These are phyloP conservation scores for Tolypocladium tundrense DNA, from an alignment of 2,329 filamentous ascomycete species.

Conservation along the genomic window DNA sequence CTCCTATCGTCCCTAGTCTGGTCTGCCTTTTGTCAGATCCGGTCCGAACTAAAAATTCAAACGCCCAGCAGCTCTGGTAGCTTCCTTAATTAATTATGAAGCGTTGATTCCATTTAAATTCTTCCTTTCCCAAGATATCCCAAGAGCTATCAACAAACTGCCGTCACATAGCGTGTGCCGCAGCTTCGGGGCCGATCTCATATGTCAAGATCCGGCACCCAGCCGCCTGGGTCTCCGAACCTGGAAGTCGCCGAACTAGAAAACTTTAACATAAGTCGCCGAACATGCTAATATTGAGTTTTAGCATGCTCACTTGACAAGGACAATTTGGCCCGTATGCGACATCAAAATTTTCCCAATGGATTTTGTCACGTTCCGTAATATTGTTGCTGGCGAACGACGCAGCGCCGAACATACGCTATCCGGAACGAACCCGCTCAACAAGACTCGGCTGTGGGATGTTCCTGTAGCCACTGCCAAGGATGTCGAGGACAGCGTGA, in stretches of 20 bases:
- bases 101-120: no score
- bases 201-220: no score
- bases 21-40: no score
- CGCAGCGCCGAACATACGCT: background rate
- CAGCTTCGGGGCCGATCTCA: no score
- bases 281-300: background rate
- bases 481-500: conserved; percentile 1
- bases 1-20: no score
- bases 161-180: no score
- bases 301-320: background rate
- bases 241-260: background rate
- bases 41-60: no score
- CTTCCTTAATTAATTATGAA: no score
- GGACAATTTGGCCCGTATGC: background rate
- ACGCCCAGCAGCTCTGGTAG: no score
- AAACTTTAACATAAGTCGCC: background rate
- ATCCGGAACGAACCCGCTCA: background rate
- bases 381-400: background rate
- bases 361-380: background rate
- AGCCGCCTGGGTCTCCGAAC: no score
- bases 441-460: background rate
- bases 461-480: background rate
- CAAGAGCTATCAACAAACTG: no score
- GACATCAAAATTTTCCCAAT: background rate
- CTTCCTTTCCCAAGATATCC: no score